These are phyloP conservation scores for Globisporangium radiosum DNA, from an alignment of 352 stramenopile genomes.

Conservation along the genomic window DNA sequence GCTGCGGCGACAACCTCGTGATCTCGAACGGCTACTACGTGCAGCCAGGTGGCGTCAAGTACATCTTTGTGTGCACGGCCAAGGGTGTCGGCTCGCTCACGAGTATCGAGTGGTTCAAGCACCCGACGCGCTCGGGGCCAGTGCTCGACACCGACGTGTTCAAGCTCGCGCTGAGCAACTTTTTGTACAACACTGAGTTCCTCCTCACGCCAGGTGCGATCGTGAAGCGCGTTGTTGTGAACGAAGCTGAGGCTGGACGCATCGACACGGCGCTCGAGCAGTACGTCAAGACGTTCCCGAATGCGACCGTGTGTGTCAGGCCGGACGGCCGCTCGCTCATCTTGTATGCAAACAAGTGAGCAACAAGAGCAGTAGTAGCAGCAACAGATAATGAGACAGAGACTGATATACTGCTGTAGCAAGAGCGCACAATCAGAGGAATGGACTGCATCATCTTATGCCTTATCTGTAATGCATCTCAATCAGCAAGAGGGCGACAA, in stretches of 20 bases:
- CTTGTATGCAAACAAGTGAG: background rate
- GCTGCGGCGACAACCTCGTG: constrained; percentile 37
- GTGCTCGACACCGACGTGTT: constrained; percentile 40
- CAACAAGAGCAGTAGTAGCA: no score
- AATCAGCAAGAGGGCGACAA: no score
- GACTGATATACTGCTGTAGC: no score
- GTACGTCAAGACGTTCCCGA: constrained; percentile 5
- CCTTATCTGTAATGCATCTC: no score
- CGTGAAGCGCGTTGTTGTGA: constrained; percentile 33
- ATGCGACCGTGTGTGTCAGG: constrained; percentile 3
- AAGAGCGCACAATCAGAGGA: no score
- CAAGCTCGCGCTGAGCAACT: constrained; percentile 13
- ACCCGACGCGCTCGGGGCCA: constrained; percentile 37
- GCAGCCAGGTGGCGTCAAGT: constrained; percentile 62
- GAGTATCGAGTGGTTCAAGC: constrained; percentile 47
- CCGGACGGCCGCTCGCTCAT: constrained; percentile 5
- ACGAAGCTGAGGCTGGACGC: constrained; percentile 20
- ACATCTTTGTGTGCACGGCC: constrained; percentile 53
- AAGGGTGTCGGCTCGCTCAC: constrained; percentile 26
- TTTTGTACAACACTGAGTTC: constrained; percentile 1
- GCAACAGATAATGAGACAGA: no score
- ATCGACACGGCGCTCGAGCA: constrained; percentile 24
- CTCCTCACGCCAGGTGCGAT: constrained; percentile 30
- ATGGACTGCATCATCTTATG: no score
- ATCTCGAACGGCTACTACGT: constrained; percentile 61